Base-by-base conservation (phyloP, 805 yeast genomes). In the Zygosaccharomyces bailii region DNA sequence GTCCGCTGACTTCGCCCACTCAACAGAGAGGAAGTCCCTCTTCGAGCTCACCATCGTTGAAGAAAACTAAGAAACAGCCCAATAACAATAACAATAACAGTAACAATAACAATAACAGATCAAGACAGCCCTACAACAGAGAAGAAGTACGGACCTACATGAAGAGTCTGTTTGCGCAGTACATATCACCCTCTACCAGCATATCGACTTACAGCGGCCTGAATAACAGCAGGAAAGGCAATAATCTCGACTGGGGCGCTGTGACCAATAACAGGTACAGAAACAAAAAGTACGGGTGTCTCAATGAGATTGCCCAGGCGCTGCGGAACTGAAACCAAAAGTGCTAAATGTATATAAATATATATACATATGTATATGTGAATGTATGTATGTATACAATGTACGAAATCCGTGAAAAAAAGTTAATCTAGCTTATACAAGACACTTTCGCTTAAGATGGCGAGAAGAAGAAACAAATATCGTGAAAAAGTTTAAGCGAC, bases 191-290 rank as follows among this genome's bases (percentile, higher is more conserved):
- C 11, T 21, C 30, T 6, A 36, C 49, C 8, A 46, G 39, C 35
- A 40, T 42, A 19, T 31, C 48, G 17, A 45, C 50, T 17, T 52
- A 47, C 43, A 43, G 34, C 39, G 41, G 34, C 18, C 27, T 37
- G 39, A 30, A 23, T 20, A 40, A 34, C 25, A 33, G 42, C 21
- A 42, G 41, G 10, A 40, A 32, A 17, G 44, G 39, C 16, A 46
- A 41, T 18, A 38, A 52, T 13, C 48, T 55, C 6, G 60, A 55
- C 36, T 63, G 67, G 67, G 66, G 59, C 29, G 53, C 63, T 16
- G 61, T 60, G n/a, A 46, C 55, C 13, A 53, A 43, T 17, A 50
- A 44, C 33, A 52, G 42, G 44, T 45, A 50, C 44, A 60, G 52
- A 37, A 54, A 59, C 40, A 61, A 59, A 45, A 61, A 62, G 40